phyloP scores from a whole-genome alignment of 1,284 basidiomycete species.

The Cerrena zonata region DNA sequence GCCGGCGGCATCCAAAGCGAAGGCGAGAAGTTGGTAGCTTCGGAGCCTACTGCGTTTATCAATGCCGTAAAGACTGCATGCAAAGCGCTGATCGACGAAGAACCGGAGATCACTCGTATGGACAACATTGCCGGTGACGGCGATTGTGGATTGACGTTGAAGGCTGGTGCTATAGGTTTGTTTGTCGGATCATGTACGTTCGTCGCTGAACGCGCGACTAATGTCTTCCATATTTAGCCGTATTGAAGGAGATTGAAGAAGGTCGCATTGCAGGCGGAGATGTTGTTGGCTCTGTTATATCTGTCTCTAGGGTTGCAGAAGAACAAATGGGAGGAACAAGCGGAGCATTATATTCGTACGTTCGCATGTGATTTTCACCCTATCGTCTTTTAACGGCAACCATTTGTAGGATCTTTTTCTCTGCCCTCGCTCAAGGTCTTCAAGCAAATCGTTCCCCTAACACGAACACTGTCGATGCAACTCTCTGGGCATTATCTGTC shows the following conservation, averaged over 20 bases:
- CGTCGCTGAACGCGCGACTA: neutral
- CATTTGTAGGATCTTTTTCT: slow-evolving; percentile 73
- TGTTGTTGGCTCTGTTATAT: slow-evolving; percentile 59
- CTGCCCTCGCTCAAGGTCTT: slow-evolving; percentile 75
- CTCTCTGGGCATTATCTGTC: slow-evolving; percentile 62
- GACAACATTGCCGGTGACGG: slow-evolving; percentile 76
- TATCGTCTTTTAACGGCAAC: neutral
- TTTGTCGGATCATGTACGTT: neutral
- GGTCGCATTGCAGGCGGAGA: slow-evolving; percentile 55
- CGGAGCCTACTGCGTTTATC: slow-evolving; percentile 48
- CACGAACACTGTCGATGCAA: slow-evolving; percentile 35
- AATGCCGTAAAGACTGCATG: slow-evolving; percentile 60
- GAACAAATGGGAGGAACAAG: slow-evolving; percentile 89
- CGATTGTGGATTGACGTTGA: slow-evolving; percentile 82
- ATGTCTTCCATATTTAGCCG: slow-evolving; percentile 31
- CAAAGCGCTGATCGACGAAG: slow-evolving; percentile 66
- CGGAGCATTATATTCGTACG: slow-evolving; percentile 85
- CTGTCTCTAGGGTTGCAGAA: slow-evolving; percentile 72
- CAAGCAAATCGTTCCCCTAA: slow-evolving; percentile 32
- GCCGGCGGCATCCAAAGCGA: slow-evolving; percentile 10
- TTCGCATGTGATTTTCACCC: slow-evolving; percentile 11
- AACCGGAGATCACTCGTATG: slow-evolving; percentile 84
- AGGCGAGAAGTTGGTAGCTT: slow-evolving; percentile 30
- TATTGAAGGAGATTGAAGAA: slow-evolving; percentile 44
- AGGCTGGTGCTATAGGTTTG: slow-evolving; percentile 57